A percentile compares a stretch with the other conserved stretches of the same genome.
Evolutionary conservation across 192 early-diverging fungal species (phyloP).

Genomic region (Coemansia sp.): DNA sequence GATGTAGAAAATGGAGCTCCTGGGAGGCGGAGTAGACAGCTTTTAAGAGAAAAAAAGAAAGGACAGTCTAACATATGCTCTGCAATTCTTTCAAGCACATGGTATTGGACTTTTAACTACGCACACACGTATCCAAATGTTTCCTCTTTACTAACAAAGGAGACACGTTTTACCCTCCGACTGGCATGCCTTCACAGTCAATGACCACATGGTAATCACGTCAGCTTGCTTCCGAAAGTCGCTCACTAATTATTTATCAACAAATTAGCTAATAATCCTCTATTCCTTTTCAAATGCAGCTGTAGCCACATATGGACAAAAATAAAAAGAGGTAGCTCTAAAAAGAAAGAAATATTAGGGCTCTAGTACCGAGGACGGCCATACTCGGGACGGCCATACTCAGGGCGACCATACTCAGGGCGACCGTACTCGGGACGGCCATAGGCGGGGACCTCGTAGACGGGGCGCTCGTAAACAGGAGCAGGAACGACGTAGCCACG

Average conservation of each 20-base stretch:
- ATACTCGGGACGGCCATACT: neutral
- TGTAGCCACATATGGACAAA: too few relatives aligned
- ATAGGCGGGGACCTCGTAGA: neutral
- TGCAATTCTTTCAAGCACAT: neutral
- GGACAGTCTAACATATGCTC: neutral
- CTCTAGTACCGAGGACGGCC: neutral
- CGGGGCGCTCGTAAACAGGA: constrained; percentile 12
- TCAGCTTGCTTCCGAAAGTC: too few relatives aligned
- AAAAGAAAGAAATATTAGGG: neutral
- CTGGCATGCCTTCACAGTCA: neutral
- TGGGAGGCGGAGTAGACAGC: neutral
- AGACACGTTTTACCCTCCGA: too few relatives aligned
- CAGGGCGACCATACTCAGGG: neutral
- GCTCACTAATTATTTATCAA: neutral
- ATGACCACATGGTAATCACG: neutral
- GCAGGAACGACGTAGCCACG: constrained; percentile 2
- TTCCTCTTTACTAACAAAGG: neutral
- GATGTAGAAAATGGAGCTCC: too few relatives aligned
- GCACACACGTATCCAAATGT: neutral
- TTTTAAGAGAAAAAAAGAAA: neutral
- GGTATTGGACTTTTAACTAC: neutral
- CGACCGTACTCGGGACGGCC: constrained; percentile 7
- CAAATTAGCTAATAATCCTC: neutral
- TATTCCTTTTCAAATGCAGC: neutral
- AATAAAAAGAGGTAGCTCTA: neutral